Base-by-base conservation (phyloP, 2,329 filamentous ascomycete genomes). In the Raffaelea arxii region DNA sequence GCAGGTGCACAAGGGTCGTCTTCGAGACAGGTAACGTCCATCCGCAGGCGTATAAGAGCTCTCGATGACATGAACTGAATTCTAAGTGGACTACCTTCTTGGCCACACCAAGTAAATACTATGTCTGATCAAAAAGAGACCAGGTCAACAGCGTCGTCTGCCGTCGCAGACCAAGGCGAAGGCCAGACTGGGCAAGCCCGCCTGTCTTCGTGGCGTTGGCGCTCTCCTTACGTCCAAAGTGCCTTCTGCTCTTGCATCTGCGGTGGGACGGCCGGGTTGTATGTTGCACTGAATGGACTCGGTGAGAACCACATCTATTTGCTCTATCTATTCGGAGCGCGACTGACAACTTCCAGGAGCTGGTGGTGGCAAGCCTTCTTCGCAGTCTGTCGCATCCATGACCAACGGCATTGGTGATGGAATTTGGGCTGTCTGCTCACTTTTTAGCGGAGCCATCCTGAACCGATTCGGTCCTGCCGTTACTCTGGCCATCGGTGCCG, bases 331-430 rank as follows among this genome's bases (percentile, higher is more conserved):
- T 30, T 9, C 27, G 9, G 27, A 30, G 9, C 27, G 9, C 27
- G 27, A 9, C 27, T 16, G 9, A 9, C 27, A 16, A 9, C 16
- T 16, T 30, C 9, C 24, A 44, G 43, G 43, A 32, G 43, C 43
- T 18, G 43, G 43, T 21, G 43, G 44, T 16, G 37, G 37, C 21
- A 46, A 41, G 25, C 35, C 44, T 4, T 24, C n/a, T 7, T 46
- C 44, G 4, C 44, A 46, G 27, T 23, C 4, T 18, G 44, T 46
- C 10, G 43, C 43, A 4, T 45, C 43, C 18, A 14, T n/a, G 10
- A 45, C 43, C 24, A 45, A 45, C 19, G 35, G 35, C 25, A 45
- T 45, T 14, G 16, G 40, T 24, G 43, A 45, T 11, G 21, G 43
- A 24, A 4, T 45, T 6, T 45, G 43, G 43, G 43, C 43, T 12